Evolutionary conservation across 2,329 filamentous ascomycete genomes (phyloP).

Genomic region (Chaetomiaceae sp.): DNA sequence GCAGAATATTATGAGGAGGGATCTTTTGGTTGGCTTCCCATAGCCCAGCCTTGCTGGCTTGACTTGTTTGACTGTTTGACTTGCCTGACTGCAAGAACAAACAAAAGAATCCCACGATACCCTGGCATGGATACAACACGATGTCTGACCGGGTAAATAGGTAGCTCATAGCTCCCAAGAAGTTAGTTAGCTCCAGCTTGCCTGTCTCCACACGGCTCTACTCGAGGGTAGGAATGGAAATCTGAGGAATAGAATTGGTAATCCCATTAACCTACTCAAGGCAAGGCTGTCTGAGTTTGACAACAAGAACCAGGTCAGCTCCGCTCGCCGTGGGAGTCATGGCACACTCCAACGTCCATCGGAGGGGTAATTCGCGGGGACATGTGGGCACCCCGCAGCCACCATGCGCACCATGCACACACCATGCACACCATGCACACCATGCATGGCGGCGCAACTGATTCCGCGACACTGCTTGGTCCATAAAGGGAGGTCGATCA

Average conservation of each 20-base stretch:
- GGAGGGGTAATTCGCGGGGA: slow-evolving; percentile 10
- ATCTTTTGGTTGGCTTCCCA: no score
- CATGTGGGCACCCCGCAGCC: slow-evolving; percentile 1
- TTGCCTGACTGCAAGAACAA: no score
- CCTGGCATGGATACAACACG: no score
- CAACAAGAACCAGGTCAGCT: background rate
- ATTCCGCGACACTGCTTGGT: background rate
- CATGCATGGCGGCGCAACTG: slow-evolving; percentile 2
- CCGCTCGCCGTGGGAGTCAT: background rate
- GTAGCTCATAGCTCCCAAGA: no score
- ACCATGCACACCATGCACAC: no score
- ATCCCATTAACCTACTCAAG: background rate
- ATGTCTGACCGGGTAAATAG: background rate
- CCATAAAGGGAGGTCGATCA: background rate
- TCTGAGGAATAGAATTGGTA: background rate
- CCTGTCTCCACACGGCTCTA: background rate
- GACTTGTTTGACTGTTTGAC: no score
- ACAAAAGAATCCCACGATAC: no score
- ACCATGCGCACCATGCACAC: no score
- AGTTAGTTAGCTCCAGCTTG: background rate
- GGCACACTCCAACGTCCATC: background rate
- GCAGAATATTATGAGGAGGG: no score
- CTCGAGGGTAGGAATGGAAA: background rate
- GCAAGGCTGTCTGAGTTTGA: no score
- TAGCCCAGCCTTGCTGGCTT: no score